Base-by-base conservation (phyloP, 1,139 yeast genomes). In the Yamadazyma songkhlaensis region DNA sequence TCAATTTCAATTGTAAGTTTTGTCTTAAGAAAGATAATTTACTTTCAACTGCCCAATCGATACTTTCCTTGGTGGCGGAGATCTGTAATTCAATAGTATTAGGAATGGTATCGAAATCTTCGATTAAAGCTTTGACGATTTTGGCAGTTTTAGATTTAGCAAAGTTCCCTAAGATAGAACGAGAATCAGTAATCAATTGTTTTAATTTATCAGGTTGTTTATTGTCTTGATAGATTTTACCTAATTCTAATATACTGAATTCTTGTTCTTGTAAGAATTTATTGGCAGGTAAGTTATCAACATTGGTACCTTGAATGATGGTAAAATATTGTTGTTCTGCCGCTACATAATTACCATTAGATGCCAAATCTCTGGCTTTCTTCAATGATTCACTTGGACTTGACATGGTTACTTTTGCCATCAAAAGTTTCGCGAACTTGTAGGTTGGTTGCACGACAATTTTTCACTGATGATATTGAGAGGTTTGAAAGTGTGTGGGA, bases 61-160 rank as follows among this genome's bases (percentile, higher is more conserved):
- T 85, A 54, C 90, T 79, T 40, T 86, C 89, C 51, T 79, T 72
- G 42, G 95, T 84, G 17, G 89, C 81, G 28, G 67, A 59, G 42
- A 90, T 84, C 54, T 92, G 96, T 31, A 78, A 64, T 48, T 84
- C 89, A 37, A 81, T 63, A 1, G 92, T 72, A 46, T 76, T 72
- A 12, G 89, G 84, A 43, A 88, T 75, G 31, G 62, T 61, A 42
- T 87, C 90, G 53, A 88, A 81, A 47, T 79, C 67, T 54, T 92
- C 97, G 53, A 94, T 83, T 59, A 94, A 67, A 9, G 76, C 69
- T 55, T 76, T 81, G 44, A 84, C 82, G 40, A 92, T 85, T 59
- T 90, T 92, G 29, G 97, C 96, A 8, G 96, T 86, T 62, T 92
- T 92, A 21, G 96, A 85, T 65, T 92, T 92, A 36, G 98, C 96